Evolutionary conservation across 257 asterid genomes (phyloP), one percentile per base, ranked within the genome.

Genomic region (Nicotiana tomentosiformis): DNA sequence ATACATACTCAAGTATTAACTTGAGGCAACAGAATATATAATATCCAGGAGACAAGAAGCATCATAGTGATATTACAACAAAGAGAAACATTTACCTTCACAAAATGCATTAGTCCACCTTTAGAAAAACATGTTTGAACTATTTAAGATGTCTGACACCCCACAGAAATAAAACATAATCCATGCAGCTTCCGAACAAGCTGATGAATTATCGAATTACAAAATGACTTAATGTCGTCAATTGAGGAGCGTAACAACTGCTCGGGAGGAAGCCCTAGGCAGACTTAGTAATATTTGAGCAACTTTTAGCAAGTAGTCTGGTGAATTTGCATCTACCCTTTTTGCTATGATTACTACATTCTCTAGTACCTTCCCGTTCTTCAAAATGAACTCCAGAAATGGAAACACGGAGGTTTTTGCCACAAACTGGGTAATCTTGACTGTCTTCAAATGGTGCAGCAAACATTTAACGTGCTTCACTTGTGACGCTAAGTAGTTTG

Each of bases 311-410:
- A 65, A 29, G 16, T 57, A 62, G 12, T 57, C 70, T 26, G 81
- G 53, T 29, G 72, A 29, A 69, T 29, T 20, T 55, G 43, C 43
- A 7, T 61, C 74, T 0, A 18, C 0, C 43, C 20, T 49, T 58
- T 58, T 70, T 5, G 49, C 74, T 72, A 49, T 57, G 51, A 82
- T 56, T 29, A 37, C 62, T 6, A 82, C 46, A 29, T 33, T 82
- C 43, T 82, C 84, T 1, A 82, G 74, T 67, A 55, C 70, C 15
- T 30, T 57, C 7, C 72, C 72, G 4, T 82, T 39, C 58, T 70
- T 82, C 49, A 82, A 82, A 12, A 82, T 32, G 37, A 81, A 49
- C 77, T 67, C 77, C 35, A 81, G 32, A 9, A 81, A 56, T 5
- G 70, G 43, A 33, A 81, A 43, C 8, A 81, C 23, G 15, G 53